Conservation (phyloP, 495 filamentous ascomycete species). For the Haplographium delicatum region DNA sequence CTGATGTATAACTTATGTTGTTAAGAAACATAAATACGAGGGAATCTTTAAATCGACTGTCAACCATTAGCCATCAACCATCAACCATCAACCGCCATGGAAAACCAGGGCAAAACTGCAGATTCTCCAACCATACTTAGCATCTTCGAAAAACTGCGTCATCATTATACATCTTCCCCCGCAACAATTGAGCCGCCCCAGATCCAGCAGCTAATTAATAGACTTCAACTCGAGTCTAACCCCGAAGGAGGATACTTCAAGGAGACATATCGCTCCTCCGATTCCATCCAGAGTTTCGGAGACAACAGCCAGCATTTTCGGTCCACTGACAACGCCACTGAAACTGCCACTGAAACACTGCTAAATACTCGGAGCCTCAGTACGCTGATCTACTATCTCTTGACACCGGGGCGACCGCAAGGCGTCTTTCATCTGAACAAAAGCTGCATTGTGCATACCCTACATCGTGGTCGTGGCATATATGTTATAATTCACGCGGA, state of each 20-base stretch:
- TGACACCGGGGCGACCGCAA: conserved; percentile 50
- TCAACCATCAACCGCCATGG: too few relatives aligned
- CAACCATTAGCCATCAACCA: too few relatives aligned
- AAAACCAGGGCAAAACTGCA: too few relatives aligned
- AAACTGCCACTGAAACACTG: conserved; percentile 29
- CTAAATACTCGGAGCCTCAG: conserved; percentile 38
- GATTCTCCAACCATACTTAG: too few relatives aligned
- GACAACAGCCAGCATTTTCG: too few relatives aligned
- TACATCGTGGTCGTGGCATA: conserved; percentile 52
- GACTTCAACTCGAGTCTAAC: conserved; percentile 44
- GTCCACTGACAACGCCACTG: conserved; percentile 17
- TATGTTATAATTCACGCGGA: conserved; percentile 58
- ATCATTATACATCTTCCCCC: conserved; percentile 26
- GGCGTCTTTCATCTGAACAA: conserved; percentile 58
- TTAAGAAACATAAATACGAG: too few relatives aligned
- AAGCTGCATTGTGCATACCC: conserved; percentile 55
- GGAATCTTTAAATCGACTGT: too few relatives aligned
- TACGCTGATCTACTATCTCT: conserved; percentile 56
- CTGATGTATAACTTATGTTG: too few relatives aligned
- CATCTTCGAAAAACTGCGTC: too few relatives aligned
- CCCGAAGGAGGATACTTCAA: conserved; percentile 61
- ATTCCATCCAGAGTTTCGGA: conserved; percentile 47
- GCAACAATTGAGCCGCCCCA: conserved; percentile 29
- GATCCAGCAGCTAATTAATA: conserved; percentile 36
- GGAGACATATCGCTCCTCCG: conserved; percentile 54